A percentile compares a stretch with the other conserved stretches of the same genome.
phyloP scores from a whole-genome alignment of 495 filamentous ascomycete genomes.

The Xylaria longipes region DNA sequence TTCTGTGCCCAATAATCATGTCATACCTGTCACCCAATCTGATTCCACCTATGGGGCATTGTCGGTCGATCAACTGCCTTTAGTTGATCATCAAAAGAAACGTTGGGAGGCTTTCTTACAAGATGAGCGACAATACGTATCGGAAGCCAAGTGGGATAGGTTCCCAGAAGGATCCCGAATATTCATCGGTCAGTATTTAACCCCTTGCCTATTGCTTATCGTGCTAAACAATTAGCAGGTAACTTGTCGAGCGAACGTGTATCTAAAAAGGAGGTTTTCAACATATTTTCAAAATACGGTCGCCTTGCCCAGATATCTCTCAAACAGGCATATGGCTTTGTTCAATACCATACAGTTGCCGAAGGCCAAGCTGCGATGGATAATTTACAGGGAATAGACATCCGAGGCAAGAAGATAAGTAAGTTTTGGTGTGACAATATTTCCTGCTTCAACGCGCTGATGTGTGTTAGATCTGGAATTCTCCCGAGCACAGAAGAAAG shows the following conservation, averaged over 20 bases:
- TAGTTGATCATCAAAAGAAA: slow-evolving; percentile 65
- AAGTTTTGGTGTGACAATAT: slow-evolving; percentile 51
- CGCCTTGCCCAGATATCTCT: slow-evolving; percentile 93
- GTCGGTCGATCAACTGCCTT: slow-evolving; percentile 37
- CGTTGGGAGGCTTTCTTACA: slow-evolving; percentile 83
- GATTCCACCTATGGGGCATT: slow-evolving; percentile 28
- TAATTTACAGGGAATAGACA: slow-evolving; percentile 74
- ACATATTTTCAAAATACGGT: slow-evolving; percentile 85
- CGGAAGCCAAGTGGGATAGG: slow-evolving; percentile 90
- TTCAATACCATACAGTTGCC: slow-evolving; percentile 82
- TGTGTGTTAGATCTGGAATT: slow-evolving; percentile 80
- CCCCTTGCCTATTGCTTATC: neutral
- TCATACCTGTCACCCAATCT: slow-evolving; percentile 20
- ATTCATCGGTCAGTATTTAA: slow-evolving; percentile 79
- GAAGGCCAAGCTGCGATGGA: slow-evolving; percentile 78
- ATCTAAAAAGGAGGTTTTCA: slow-evolving; percentile 91
- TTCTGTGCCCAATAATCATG: slow-evolving; percentile 15
- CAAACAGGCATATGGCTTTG: slow-evolving; percentile 96
- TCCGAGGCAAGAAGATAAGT: slow-evolving; percentile 91
- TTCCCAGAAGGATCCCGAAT: slow-evolving; percentile 86
- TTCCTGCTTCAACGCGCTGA: slow-evolving; percentile 24
- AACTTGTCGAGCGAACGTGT: slow-evolving; percentile 93
- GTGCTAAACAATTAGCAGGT: slow-evolving; percentile 59
- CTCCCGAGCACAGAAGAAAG: slow-evolving; percentile 85
- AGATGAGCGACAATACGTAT: slow-evolving; percentile 79